Percentiles rank a stretch among this genome's conserved stretches.
These are phyloP conservation scores for Solanum habrochaites DNA, from an alignment of 257 asterid species.

Conservation along the genomic window DNA sequence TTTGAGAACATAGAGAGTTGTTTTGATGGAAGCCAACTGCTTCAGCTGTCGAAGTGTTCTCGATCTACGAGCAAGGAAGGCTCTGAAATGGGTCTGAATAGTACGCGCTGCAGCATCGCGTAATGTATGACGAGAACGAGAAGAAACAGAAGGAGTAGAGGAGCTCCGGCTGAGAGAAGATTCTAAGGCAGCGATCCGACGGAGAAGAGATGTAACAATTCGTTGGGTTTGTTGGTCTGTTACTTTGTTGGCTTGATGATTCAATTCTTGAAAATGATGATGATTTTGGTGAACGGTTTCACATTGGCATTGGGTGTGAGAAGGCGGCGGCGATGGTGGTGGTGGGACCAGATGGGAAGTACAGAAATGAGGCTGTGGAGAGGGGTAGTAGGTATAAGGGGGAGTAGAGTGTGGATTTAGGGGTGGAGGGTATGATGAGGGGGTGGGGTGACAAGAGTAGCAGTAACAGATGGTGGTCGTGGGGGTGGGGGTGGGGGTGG, in stretches of 20 bases:
- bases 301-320: constrained; percentile 3
- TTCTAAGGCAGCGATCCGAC: constrained; percentile 67
- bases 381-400: constrained; percentile 8
- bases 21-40: constrained; percentile 58
- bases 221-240: constrained; percentile 11
- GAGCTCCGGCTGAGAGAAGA: constrained; percentile 42
- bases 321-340: neutral
- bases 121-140: constrained; percentile 22
- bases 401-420: constrained; percentile 24
- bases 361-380: constrained; percentile 17
- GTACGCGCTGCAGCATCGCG: constrained; percentile 70
- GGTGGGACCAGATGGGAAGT: constrained; percentile 6
- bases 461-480: constrained; percentile 11
- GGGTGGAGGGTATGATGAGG: constrained; percentile 15
- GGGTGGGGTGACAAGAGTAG: constrained; percentile 10
- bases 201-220: constrained; percentile 47
- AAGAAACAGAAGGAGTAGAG: constrained; percentile 1
- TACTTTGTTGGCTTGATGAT: neutral
- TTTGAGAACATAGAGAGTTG: constrained; percentile 40
- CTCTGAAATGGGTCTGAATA: constrained; percentile 73
- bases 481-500: constrained; percentile 6
- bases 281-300: constrained; percentile 3
- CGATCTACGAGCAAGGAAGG: constrained; percentile 70
- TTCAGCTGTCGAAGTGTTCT: constrained; percentile 75
- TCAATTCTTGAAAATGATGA: constrained; percentile 8